These are phyloP conservation scores for Ulmus americana DNA, from an alignment of 331 rosid species.

Conservation along the genomic window DNA sequence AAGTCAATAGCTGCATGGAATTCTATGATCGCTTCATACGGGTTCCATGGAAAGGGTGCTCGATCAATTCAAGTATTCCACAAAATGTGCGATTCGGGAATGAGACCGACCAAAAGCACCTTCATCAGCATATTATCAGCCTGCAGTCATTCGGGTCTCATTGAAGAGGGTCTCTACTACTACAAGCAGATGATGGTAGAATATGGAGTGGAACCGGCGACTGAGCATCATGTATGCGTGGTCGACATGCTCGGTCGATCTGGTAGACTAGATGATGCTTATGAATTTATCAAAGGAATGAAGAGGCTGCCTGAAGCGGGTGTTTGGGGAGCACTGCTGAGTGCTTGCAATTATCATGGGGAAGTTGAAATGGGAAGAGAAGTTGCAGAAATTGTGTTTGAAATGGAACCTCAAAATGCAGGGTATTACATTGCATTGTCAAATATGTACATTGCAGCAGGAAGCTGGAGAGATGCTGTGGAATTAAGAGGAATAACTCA, in stretches of 20 bases:
- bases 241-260: conserved; percentile 49
- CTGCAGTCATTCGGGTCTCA: conserved; percentile 49
- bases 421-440: conserved; percentile 51
- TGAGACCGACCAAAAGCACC: conserved; percentile 44
- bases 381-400: conserved; percentile 38
- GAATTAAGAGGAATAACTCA: conserved; percentile 31
- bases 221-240: conserved; percentile 47
- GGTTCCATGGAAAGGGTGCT: conserved; percentile 42
- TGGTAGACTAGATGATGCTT: conserved; percentile 45
- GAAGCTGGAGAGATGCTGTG: conserved; percentile 59
- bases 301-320: conserved; percentile 30
- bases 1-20: conserved; percentile 54
- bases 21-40: conserved; percentile 48
- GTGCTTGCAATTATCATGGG: conserved; percentile 53
- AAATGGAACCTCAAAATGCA: conserved; percentile 45
- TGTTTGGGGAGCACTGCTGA: conserved; percentile 51
- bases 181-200: conserved; percentile 32
- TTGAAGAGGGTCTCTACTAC: conserved; percentile 39
- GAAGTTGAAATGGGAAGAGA: conserved; percentile 41
- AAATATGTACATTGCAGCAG: conserved; percentile 54
- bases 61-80: conserved; percentile 39
- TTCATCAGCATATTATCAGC: conserved; percentile 51
- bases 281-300: conserved; percentile 33
- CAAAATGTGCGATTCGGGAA: conserved; percentile 36
- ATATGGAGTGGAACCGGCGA: conserved; percentile 38